Percentiles rank a stretch among this genome's conserved stretches.
phyloP scores from a whole-genome alignment of 805 yeast species.

The Hyphopichia homilentoma region DNA sequence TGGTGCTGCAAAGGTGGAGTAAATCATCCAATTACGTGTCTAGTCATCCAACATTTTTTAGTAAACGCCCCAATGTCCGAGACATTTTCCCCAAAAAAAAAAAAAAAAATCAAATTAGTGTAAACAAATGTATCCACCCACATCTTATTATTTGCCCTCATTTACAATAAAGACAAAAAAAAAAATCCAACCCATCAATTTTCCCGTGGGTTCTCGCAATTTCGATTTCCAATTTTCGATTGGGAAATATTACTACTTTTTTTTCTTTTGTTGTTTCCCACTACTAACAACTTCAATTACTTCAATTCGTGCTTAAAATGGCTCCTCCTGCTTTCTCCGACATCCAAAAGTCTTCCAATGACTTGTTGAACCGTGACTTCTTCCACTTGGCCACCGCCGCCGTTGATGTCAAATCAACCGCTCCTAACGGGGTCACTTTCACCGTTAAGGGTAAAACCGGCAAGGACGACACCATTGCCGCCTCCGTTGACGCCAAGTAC shows the following conservation, averaged over 20 bases:
- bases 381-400: conserved; percentile 87
- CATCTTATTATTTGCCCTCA: too few relatives aligned
- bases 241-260: background rate
- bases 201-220: background rate
- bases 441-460: conserved; percentile 87
- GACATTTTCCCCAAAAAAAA: too few relatives aligned
- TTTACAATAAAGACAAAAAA: too few relatives aligned
- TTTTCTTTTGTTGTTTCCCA: conserved; percentile 3
- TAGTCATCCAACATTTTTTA: too few relatives aligned
- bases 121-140: too few relatives aligned
- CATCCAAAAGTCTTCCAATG: conserved; percentile 89
- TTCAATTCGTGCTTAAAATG: conserved; percentile 18
- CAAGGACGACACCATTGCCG: conserved; percentile 78
- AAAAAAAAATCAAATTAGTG: too few relatives aligned
- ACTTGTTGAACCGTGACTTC: conserved; percentile 86
- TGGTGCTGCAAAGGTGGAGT: too few relatives aligned
- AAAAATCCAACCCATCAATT: background rate
- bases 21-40: too few relatives aligned
- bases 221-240: background rate
- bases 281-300: too few relatives aligned
- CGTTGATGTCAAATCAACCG: conserved; percentile 84
- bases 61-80: too few relatives aligned
- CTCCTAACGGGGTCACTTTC: conserved; percentile 96
- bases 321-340: conserved; percentile 88
- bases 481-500: conserved; percentile 87